Evolutionary conservation across 2,329 filamentous ascomycete genomes (phyloP), one percentile per base, ranked within the genome.

Genomic region (Botrytis cinerea): DNA sequence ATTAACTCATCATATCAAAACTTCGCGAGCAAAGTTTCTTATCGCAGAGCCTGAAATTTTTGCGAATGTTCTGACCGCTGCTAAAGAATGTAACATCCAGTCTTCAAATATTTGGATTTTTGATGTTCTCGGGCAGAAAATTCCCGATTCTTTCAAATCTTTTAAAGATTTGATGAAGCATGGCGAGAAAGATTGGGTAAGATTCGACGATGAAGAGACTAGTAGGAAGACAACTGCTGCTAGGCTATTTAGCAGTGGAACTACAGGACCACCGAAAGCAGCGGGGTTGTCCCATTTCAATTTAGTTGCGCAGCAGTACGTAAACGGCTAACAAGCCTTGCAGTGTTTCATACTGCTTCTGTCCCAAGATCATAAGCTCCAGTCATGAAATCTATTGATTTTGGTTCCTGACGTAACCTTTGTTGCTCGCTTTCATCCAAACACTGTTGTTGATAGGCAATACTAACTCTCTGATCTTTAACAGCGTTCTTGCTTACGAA

Each of bases 261-360:
- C 90, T 90, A 82, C 94, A 89, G 92, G 89, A 85, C 76, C 82
- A 10, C 83, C 83, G 2, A 84, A 84, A 77, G 81, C 84, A 71
- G 83, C 82, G 10, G 77, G 79, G 18, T 72, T 83, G 10, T 81
- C 80, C 18, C 83, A 85, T 74, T 73, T 78, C 46, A 80, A 81
- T 63, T 74, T 83, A 20, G 77, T 83, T 70, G 74, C 78, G 5
- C 81, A 85, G 73, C 78, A 81, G 46, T 48, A 48, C 46, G 46
- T 25, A 25, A 25, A 48, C 46, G 22, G 4, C 22, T 48, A 22
- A 48, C 46, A 48, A 25, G 22, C 22, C 22, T 48, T 25, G 4
- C 46, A 6, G 22, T 48, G 6, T 48, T 25, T 48, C 22, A 5
- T 20, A 25, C 46, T 25, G 25, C 46, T 48, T 48, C 46, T 48